These are phyloP conservation scores for Penicillium flavigenum DNA, from an alignment of 495 filamentous ascomycete genomes.

Conservation along the genomic window DNA sequence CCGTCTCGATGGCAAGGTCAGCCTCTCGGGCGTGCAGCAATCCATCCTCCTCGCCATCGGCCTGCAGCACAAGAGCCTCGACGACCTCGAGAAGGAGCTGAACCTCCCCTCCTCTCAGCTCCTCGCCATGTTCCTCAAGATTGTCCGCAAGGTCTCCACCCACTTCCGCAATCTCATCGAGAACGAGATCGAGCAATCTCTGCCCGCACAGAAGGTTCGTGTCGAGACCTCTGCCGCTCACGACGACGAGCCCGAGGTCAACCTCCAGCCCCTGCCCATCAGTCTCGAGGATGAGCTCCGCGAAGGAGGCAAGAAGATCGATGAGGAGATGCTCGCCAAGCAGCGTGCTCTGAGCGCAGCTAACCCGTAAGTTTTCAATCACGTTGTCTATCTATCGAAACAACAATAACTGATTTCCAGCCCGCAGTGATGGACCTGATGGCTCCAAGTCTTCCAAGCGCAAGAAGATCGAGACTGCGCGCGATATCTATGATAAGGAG, in stretches of 20 bases:
- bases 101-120: conserved; percentile 72
- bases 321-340: conserved; percentile 68
- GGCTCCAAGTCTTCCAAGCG: conserved; percentile 68
- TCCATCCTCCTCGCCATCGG: conserved; percentile 87
- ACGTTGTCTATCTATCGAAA: conserved; percentile 19
- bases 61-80: conserved; percentile 81
- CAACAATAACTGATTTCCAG: conserved; percentile 49
- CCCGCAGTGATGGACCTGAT: conserved; percentile 74
- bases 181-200: conserved; percentile 64
- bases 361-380: conserved; percentile 64
- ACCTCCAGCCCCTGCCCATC: conserved; percentile 66
- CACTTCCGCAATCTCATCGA: conserved; percentile 75
- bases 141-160: conserved; percentile 78
- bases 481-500: conserved; percentile 49
- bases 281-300: conserved; percentile 82
- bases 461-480: conserved; percentile 70
- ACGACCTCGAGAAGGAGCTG: conserved; percentile 78
- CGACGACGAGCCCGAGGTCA: conserved; percentile 57
- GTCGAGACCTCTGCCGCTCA: conserved; percentile 55
- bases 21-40: conserved; percentile 73
- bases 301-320: conserved; percentile 74
- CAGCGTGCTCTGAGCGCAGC: conserved; percentile 85
- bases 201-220: conserved; percentile 57
- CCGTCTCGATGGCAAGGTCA: conserved; percentile 62
- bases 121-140: conserved; percentile 95